Evolutionary conservation across 352 stramenopile genomes (phyloP).

Genomic region (Globisporangium lucens): DNA sequence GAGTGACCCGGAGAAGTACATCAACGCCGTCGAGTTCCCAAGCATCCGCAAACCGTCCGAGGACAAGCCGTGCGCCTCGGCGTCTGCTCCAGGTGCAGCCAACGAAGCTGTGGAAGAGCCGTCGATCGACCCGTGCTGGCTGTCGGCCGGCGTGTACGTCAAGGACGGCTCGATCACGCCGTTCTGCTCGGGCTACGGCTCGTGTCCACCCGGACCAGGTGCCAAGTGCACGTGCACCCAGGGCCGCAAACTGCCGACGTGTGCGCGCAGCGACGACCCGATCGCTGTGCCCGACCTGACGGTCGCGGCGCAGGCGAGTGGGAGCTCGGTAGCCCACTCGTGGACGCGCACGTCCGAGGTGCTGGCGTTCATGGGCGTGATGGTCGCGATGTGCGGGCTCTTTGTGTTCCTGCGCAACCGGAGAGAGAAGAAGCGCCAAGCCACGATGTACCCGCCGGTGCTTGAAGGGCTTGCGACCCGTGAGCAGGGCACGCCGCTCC

Average conservation of each 20-base stretch:
- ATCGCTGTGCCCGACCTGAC: slow-evolving; percentile 18
- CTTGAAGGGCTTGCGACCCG: not conserved
- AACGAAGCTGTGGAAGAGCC: slow-evolving; percentile 24
- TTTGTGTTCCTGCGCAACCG: slow-evolving; percentile 3
- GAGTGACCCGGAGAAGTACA: slow-evolving; percentile 23
- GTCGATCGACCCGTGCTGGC: slow-evolving; percentile 78
- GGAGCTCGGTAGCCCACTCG: not conserved
- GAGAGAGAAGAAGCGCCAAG: slow-evolving; percentile 7
- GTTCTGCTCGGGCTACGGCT: slow-evolving; percentile 72
- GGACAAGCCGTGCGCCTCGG: not conserved
- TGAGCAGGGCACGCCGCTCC: not conserved
- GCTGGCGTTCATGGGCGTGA: not conserved
- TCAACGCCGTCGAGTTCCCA: slow-evolving; percentile 20
- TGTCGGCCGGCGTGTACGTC: slow-evolving; percentile 59
- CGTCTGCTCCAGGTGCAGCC: not conserved
- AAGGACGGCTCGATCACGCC: slow-evolving; percentile 47
- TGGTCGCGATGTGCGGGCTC: slow-evolving; percentile 8
- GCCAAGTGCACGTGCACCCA: slow-evolving; percentile 60
- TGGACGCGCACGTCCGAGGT: not conserved
- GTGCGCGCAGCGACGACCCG: slow-evolving; percentile 36
- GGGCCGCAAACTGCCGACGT: slow-evolving; percentile 31
- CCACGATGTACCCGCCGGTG: slow-evolving; percentile 10
- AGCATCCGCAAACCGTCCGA: slow-evolving; percentile 7
- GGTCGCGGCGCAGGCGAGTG: not conserved
- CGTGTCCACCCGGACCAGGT: slow-evolving; percentile 56